phyloP scores from a whole-genome alignment of 2,329 filamentous ascomycete species.

The Talaromyces marneffei region DNA sequence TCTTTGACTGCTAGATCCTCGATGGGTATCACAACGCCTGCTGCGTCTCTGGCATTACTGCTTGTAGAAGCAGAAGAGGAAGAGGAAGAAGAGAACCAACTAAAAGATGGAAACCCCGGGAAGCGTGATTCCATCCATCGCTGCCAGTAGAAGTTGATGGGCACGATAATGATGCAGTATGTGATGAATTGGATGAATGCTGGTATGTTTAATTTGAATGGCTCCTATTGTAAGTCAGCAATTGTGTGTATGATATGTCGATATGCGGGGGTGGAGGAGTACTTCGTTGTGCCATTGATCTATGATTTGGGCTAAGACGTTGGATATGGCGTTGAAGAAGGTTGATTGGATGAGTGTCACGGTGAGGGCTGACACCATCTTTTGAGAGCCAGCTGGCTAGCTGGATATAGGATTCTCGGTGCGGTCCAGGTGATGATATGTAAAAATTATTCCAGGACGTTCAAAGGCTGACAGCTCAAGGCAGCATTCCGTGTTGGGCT shows the following conservation, averaged over 20 bases:
- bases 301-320: conserved; percentile 35
- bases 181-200: conserved; percentile 71
- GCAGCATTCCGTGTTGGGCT: not conserved
- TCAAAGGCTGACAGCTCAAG: not conserved
- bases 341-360: conserved; percentile 35
- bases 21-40: conserved; percentile 17
- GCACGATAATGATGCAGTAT: conserved; percentile 66
- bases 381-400: not conserved
- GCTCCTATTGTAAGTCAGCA: conserved; percentile 39
- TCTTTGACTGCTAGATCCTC: conserved; percentile 20
- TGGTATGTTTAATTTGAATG: conserved; percentile 58
- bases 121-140: conserved; percentile 67
- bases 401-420: not conserved
- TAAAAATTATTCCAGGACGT: not conserved
- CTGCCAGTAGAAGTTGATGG: conserved; percentile 86
- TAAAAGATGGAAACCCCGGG: conserved; percentile 53
- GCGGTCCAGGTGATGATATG: not conserved
- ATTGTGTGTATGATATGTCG: not conserved
- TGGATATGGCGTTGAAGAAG: conserved; percentile 34
- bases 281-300: conserved; percentile 32
- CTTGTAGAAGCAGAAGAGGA: conserved; percentile 26
- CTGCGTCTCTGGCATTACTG: conserved; percentile 18
- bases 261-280: not conserved
- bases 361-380: conserved; percentile 26
- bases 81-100: conserved; percentile 26